Evolutionary conservation across 306 rosid species (phyloP), one percentile per base, ranked within the genome.

Genomic region (Begonia fuchsioides): DNA sequence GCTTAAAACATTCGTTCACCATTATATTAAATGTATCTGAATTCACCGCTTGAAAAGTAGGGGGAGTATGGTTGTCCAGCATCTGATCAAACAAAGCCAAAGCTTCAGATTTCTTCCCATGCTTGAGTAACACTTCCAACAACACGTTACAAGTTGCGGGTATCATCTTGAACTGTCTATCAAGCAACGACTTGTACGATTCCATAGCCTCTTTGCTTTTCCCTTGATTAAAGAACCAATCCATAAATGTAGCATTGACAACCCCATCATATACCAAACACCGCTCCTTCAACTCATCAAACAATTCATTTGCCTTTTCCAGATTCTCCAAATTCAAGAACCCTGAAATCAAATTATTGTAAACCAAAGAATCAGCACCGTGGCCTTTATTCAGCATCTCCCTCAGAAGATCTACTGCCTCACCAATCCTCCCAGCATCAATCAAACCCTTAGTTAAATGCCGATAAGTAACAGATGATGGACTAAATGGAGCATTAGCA

Each of bases 241-340:
- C 90, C 95, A 84, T 90, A 39, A 76, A 90, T 10, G 95, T 84
- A 0, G 94, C 82, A 69, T 71, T 84, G 15, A 90, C 80, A 53
- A 81, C 87, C n/a, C 97, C 97, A 50, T 90, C 92, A 56, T 90
- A 90, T 1, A 85, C 97, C 68, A 73, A 45, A 44, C 97, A 90
- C 46, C 97, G 54, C 62, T 81, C 95, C 65, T 81, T 84, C 44
- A 90, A 86, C 72, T 90, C 97, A 46, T 81, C 94, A 55, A 90
- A 90, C 10, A 90, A 72, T 60, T 90, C 95, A 49, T 72, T 73
- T 0, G 97, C 95, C 69, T 73, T 90, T 13, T 76, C 95, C 66
- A 85, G 43, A 68, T 84, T 81, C 40, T 51, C 95, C 68, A 81
- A 53, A 11, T 73, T 65, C 11, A 90, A 60, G 52, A 81, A 85